Evolutionary conservation across 2,329 filamentous ascomycete species (phyloP).

Genomic region (Colletotrichum caudatum): DNA sequence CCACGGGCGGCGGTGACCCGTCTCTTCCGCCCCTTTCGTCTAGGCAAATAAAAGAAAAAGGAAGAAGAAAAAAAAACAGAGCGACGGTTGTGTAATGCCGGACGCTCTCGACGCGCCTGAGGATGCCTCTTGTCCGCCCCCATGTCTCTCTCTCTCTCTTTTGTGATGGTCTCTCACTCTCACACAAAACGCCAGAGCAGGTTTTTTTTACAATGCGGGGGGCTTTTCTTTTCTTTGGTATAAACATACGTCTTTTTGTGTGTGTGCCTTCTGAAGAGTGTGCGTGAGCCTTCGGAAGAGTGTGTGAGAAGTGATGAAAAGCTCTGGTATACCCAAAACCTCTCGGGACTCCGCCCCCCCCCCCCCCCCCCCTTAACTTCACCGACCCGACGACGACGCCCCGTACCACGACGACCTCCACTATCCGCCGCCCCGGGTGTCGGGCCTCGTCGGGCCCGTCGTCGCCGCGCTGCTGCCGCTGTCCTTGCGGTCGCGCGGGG

Average conservation of each 20-base stretch:
- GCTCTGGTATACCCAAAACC: constrained; percentile 6
- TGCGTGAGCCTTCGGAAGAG: neutral
- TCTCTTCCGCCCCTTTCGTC: neutral
- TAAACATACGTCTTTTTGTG: neutral
- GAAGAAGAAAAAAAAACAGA: no score
- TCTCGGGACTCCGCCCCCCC: neutral
- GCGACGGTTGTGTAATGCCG: neutral
- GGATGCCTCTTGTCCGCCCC: neutral
- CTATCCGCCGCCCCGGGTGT: constrained; percentile 42
- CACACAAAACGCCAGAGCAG: neutral
- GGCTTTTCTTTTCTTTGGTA: neutral
- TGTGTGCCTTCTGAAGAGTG: no score
- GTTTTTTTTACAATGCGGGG: neutral
- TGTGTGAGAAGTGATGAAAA: neutral
- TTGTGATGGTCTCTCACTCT: neutral
- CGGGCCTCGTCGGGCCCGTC: constrained; percentile 56
- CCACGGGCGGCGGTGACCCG: neutral
- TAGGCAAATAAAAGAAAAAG: no score
- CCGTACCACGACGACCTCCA: constrained; percentile 21
- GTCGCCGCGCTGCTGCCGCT: constrained; percentile 64
- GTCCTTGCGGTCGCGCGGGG: constrained; percentile 58
- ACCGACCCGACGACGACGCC: no score
- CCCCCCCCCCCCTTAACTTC: neutral
- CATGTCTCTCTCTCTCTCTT: no score
- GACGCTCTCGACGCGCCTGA: constrained; percentile 14